These are phyloP conservation scores for Colletotrichum tofieldiae DNA, from an alignment of 2,329 filamentous ascomycete genomes.

Conservation along the genomic window DNA sequence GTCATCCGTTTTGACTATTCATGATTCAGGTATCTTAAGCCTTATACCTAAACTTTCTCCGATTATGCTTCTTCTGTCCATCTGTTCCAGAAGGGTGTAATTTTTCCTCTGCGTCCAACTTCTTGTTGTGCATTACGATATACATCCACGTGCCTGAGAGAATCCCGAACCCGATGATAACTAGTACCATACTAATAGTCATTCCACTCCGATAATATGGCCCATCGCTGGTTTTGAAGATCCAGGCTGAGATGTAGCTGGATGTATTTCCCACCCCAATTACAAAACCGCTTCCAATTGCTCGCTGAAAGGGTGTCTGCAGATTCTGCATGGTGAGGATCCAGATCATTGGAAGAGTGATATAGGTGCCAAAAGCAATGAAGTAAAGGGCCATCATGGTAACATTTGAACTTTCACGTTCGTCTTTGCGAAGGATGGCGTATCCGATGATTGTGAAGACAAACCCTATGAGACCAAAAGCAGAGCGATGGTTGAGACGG, in stretches of 20 bases:
- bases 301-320: constrained; percentile 43
- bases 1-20: too few species aligned
- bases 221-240: constrained; percentile 43
- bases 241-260: constrained; percentile 44
- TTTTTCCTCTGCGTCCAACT: constrained; percentile 7
- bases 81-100: neutral
- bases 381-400: constrained; percentile 45
- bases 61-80: neutral
- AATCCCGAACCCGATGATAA: constrained; percentile 22
- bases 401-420: constrained; percentile 7
- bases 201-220: constrained; percentile 42
- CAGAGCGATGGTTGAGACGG: constrained; percentile 42
- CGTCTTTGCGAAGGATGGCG: constrained; percentile 19
- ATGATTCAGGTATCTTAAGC: neutral
- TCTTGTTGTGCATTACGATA: constrained; percentile 31
- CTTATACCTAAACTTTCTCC: neutral
- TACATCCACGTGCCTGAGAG: constrained; percentile 34
- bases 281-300: constrained; percentile 53
- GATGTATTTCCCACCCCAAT: constrained; percentile 57
- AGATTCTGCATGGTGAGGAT: constrained; percentile 42
- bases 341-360: constrained; percentile 44
- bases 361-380: constrained; percentile 41
- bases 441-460: constrained; percentile 41
- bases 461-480: constrained; percentile 41
- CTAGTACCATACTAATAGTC: constrained; percentile 40